These are phyloP conservation scores for Eutrema heterophyllum DNA, from an alignment of 345 rosid species.

Conservation along the genomic window DNA sequence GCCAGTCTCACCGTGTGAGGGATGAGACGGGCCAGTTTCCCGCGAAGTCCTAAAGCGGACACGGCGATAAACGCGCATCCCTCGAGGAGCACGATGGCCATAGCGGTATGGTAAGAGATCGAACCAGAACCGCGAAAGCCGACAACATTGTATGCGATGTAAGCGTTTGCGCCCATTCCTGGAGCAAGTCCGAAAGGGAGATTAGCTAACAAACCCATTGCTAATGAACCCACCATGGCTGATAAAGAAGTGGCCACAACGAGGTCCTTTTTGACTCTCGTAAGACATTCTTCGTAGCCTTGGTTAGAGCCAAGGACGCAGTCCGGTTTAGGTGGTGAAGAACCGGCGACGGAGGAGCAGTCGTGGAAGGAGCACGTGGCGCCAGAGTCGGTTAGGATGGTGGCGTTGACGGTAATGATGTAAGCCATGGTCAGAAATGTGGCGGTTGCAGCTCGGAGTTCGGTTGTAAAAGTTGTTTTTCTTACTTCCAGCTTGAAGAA, in stretches of 20 bases:
- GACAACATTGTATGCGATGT: slow-evolving; percentile 67
- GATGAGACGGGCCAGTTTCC: slow-evolving; percentile 55
- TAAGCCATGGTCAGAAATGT: slow-evolving; percentile 98
- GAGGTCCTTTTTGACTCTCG: slow-evolving; percentile 62
- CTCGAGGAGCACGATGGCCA: slow-evolving; percentile 64
- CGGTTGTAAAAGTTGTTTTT: slow-evolving; percentile 64
- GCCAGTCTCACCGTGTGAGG: slow-evolving; percentile 63
- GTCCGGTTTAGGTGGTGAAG: slow-evolving; percentile 35
- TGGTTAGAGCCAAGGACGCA: slow-evolving; percentile 52
- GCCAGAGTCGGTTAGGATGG: slow-evolving; percentile 76
- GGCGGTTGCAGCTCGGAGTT: slow-evolving; percentile 79
- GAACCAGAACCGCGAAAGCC: slow-evolving; percentile 86
- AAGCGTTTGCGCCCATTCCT: slow-evolving; percentile 86
- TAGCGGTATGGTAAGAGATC: slow-evolving; percentile 57
- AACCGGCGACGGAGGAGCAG: slow-evolving; percentile 46
- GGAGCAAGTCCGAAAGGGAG: slow-evolving; percentile 88
- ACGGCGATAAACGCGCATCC: slow-evolving; percentile 60
- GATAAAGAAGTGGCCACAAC: slow-evolving; percentile 69
- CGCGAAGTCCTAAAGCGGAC: slow-evolving; percentile 59
- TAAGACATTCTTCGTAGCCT: slow-evolving; percentile 57
- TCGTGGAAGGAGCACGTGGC: slow-evolving; percentile 61
- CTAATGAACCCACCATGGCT: slow-evolving; percentile 68
- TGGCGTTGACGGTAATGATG: slow-evolving; percentile 82
- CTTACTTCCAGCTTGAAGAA: slow-evolving; percentile 70
- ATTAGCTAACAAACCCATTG: slow-evolving; percentile 80